phyloP scores from a whole-genome alignment of 129 eudicot species.

The Centella asiatica region DNA sequence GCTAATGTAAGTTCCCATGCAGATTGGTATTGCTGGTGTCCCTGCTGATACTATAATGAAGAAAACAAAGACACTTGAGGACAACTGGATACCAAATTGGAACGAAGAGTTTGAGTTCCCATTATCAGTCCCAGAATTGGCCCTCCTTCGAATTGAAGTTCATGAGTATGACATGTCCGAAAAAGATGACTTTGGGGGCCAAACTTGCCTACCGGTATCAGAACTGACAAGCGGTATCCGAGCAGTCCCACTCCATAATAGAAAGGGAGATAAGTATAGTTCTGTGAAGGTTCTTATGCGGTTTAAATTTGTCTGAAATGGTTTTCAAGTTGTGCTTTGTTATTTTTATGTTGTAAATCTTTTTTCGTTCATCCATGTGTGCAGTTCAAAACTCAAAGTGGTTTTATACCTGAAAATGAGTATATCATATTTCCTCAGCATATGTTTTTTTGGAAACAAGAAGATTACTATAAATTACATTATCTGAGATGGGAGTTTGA shows the following conservation, averaged over 20 bases:
- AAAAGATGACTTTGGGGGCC: conserved; percentile 88
- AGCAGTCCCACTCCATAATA: conserved; percentile 65
- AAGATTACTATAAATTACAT: too few species aligned
- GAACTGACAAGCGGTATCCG: conserved; percentile 84
- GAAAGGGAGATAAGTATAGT: conserved; percentile 55
- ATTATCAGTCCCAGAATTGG: conserved; percentile 74
- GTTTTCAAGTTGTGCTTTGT: neutral
- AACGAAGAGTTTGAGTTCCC: conserved; percentile 67
- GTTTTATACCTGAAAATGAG: too few species aligned
- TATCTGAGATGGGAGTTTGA: too few species aligned
- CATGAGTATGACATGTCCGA: conserved; percentile 73
- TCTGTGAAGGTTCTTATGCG: conserved; percentile 87
- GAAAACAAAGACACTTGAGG: conserved; percentile 63
- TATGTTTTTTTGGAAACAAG: too few species aligned
- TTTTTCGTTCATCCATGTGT: neutral
- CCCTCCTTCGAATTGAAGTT: conserved; percentile 73
- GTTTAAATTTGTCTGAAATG: conserved; percentile 40
- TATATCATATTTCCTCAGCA: too few species aligned
- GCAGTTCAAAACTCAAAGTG: neutral
- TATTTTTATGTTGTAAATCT: neutral
- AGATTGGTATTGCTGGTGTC: conserved; percentile 88
- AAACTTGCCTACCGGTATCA: conserved; percentile 70
- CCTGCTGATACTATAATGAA: conserved; percentile 59
- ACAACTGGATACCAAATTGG: conserved; percentile 86
- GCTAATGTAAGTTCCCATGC: neutral